Conservation (phyloP, 306 rosid genomes). For the Arachis stenosperma region DNA sequence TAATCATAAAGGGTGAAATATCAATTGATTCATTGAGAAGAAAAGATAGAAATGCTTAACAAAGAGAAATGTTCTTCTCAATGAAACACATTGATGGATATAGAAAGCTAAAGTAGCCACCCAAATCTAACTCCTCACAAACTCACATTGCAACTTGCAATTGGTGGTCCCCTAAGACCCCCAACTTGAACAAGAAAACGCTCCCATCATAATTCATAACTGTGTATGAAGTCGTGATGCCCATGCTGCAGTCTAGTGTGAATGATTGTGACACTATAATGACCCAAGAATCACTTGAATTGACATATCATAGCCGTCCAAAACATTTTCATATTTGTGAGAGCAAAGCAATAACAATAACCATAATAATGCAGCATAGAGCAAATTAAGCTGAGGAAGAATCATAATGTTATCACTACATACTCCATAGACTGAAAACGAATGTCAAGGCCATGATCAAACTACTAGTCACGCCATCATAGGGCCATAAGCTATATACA, state of each 20-base stretch:
- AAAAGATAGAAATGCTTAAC: too few species aligned
- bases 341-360: not conserved
- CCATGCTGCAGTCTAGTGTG: conserved; percentile 10
- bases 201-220: too few species aligned
- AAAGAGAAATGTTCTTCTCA: too few species aligned
- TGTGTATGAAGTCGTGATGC: too few species aligned
- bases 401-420: not conserved
- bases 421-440: not conserved
- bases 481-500: not conserved
- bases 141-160: conserved; percentile 16
- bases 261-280: conserved; percentile 11
- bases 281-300: conserved; percentile 7
- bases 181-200: not conserved
- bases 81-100: too few species aligned
- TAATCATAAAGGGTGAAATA: too few species aligned
- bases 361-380: not conserved
- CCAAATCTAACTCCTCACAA: not conserved
- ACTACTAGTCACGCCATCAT: conserved; percentile 17
- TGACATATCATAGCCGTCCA: conserved; percentile 37
- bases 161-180: conserved; percentile 16
- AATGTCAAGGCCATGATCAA: conserved; percentile 11
- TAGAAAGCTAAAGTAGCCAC: not conserved
- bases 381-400: not conserved
- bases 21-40: too few species aligned
- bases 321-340: not conserved